These are phyloP conservation scores for Spathaspora gorwiae DNA, from an alignment of 805 yeast species.

Conservation along the genomic window DNA sequence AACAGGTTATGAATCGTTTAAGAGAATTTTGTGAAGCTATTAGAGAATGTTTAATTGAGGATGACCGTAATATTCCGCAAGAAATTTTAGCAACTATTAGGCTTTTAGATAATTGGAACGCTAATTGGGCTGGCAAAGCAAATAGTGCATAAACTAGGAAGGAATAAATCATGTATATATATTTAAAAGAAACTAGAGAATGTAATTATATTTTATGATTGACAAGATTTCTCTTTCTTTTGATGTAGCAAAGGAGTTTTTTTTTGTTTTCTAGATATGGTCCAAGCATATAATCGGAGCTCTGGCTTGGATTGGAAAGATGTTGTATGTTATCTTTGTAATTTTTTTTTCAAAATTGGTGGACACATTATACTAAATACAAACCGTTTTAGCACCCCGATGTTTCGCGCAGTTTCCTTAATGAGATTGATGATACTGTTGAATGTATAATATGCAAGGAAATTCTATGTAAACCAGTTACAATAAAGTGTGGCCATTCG, in stretches of 20 bases:
- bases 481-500: slow-evolving; percentile 67
- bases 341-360: no score
- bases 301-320: no score
- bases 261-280: no score
- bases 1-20: not conserved
- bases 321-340: no score
- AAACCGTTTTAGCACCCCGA: no score
- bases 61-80: not conserved
- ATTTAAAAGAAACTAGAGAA: slow-evolving; percentile 17
- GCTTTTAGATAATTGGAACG: not conserved
- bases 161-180: slow-evolving; percentile 16
- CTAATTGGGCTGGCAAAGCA: not conserved
- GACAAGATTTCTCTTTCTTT: no score
- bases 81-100: not conserved
- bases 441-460: slow-evolving; percentile 70
- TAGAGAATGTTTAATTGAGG: not conserved
- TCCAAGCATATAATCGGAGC: no score
- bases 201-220: no score
- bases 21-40: not conserved
- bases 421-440: slow-evolving; percentile 24
- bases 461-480: slow-evolving; percentile 59
- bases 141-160: not conserved
- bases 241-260: no score
- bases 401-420: slow-evolving; percentile 13
- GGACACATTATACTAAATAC: no score